phyloP scores from a whole-genome alignment of 306 rosid genomes.

The Acacia crassicarpa region DNA sequence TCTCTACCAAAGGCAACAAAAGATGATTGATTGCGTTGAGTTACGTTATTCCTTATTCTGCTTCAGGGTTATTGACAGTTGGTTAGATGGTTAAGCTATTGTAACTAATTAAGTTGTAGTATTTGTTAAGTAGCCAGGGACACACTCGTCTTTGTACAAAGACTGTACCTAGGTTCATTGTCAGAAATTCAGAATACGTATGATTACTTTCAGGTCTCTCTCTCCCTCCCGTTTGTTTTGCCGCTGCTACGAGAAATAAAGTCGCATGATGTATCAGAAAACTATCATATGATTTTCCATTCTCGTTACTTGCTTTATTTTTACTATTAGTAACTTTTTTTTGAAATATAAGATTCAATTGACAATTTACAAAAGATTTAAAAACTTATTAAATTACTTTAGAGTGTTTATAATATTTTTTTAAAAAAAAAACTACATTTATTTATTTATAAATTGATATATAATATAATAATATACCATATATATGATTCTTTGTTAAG shows the following conservation, averaged over 20 bases:
- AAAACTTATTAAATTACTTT: no score
- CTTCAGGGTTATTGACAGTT: not conserved
- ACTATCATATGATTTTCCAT: not conserved
- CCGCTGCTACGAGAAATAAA: not conserved
- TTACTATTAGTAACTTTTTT: no score
- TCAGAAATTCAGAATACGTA: not conserved
- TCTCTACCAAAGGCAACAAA: not conserved
- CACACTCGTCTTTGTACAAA: not conserved
- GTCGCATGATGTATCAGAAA: not conserved
- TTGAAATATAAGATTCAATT: no score
- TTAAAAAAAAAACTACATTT: no score
- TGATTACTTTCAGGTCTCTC: not conserved
- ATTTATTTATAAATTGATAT: no score
- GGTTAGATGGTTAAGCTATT: not conserved
- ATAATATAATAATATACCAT: no score
- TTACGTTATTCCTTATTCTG: not conserved
- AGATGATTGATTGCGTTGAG: not conserved
- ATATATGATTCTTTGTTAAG: no score
- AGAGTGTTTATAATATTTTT: no score
- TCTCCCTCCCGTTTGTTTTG: not conserved
- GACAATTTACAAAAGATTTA: no score
- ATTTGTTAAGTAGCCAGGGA: not conserved
- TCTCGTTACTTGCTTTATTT: not conserved
- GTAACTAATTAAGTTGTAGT: not conserved
- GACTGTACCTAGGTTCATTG: not conserved